Percentiles rank a stretch among this genome's conserved stretches.
These are phyloP conservation scores for Simplicillium aogashimaense DNA, from an alignment of 2,329 filamentous ascomycete genomes.

Conservation along the genomic window DNA sequence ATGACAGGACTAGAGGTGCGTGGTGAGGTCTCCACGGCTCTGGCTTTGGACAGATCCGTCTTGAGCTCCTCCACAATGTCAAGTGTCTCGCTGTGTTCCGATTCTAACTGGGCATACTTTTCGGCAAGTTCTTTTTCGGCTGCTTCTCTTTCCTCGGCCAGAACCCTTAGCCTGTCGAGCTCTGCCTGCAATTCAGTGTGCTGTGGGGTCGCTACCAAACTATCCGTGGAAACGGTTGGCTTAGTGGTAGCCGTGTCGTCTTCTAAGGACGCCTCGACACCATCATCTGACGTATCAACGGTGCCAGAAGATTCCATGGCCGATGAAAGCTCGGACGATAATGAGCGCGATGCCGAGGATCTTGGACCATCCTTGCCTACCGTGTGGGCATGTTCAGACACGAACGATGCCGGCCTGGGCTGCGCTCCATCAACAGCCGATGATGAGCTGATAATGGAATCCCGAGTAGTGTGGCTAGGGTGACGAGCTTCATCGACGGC, in stretches of 20 bases:
- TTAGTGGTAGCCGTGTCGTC: slow-evolving; percentile 36
- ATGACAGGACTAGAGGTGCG: slow-evolving; percentile 67
- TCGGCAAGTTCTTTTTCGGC: slow-evolving; percentile 63
- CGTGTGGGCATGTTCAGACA: slow-evolving; percentile 65
- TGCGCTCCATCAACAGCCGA: slow-evolving; percentile 38
- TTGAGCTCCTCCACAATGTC: slow-evolving; percentile 88
- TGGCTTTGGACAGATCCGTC: slow-evolving; percentile 72
- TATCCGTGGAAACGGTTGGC: slow-evolving; percentile 24
- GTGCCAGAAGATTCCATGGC: slow-evolving; percentile 66
- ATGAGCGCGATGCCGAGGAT: slow-evolving; percentile 71
- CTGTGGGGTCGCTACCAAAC: slow-evolving; percentile 24
- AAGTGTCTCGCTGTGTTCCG: slow-evolving; percentile 70
- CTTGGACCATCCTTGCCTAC: slow-evolving; percentile 55
- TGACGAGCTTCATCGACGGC: slow-evolving; percentile 70
- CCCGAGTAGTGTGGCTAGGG: slow-evolving; percentile 35
- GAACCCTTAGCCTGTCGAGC: slow-evolving; percentile 57
- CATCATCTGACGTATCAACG: slow-evolving; percentile 46
- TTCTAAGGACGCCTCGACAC: slow-evolving; percentile 36
- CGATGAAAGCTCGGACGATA: slow-evolving; percentile 89
- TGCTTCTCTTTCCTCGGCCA: slow-evolving; percentile 68
- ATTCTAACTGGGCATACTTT: slow-evolving; percentile 75
- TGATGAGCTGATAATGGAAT: slow-evolving; percentile 45
- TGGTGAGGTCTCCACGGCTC: slow-evolving; percentile 49
- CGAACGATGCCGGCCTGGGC: slow-evolving; percentile 68
- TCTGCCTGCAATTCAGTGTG: slow-evolving; percentile 45